These are phyloP conservation scores for Daedaleopsis nitida DNA, from an alignment of 768 basidiomycete genomes.

Conservation along the genomic window DNA sequence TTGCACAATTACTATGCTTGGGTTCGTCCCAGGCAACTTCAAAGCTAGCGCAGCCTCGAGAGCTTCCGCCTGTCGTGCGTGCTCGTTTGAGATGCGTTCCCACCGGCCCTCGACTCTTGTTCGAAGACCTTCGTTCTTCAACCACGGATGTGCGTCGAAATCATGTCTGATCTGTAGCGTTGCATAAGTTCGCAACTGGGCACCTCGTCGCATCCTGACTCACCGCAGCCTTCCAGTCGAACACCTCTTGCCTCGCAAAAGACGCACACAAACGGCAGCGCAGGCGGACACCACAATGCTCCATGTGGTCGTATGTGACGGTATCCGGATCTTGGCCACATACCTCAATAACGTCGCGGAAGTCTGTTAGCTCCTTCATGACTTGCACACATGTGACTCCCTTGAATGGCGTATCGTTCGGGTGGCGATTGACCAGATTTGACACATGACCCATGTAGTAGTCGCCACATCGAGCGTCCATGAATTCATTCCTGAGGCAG, in stretches of 20 bases:
- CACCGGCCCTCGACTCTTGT: background rate
- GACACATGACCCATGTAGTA: background rate
- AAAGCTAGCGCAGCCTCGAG: background rate
- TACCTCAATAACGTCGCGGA: background rate
- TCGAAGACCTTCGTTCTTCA: background rate
- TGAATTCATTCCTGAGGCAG: background rate
- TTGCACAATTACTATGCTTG: background rate
- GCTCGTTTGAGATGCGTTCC: background rate
- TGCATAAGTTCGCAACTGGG: background rate
- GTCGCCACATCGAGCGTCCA: background rate
- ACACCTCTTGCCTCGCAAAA: background rate
- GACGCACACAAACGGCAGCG: background rate
- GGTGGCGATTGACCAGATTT: background rate
- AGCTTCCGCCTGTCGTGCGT: background rate
- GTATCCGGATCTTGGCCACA: constrained; percentile 8
- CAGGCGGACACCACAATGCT: background rate
- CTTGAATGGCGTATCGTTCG: background rate
- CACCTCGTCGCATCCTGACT: background rate
- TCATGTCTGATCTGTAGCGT: background rate
- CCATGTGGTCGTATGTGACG: constrained; percentile 3
- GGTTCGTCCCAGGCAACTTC: background rate
- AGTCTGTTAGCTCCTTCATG: background rate
- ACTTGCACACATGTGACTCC: background rate
- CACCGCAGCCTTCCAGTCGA: constrained; percentile 1
- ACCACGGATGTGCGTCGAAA: background rate